Evolutionary conservation across 352 stramenopile species (phyloP).

Genomic region (Albugo laibachii): DNA sequence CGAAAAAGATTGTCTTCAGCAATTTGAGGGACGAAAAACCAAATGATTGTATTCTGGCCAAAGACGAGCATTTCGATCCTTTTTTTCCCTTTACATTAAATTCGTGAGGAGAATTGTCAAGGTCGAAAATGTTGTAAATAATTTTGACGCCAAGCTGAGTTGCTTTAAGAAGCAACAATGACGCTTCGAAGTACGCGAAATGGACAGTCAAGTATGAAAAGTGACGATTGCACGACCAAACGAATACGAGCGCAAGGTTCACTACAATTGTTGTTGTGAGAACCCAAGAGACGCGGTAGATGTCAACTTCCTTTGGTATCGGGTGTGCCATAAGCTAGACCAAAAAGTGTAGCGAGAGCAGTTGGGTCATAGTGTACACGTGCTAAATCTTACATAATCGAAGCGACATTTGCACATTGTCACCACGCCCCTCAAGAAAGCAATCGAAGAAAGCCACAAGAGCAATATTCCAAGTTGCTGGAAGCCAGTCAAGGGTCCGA

Average conservation of each 20-base stretch:
- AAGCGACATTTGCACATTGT: slow-evolving; percentile 40
- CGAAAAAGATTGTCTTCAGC: too few relatives aligned
- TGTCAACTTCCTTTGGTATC: slow-evolving; percentile 29
- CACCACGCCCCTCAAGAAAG: slow-evolving; percentile 36
- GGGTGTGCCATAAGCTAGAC: slow-evolving; percentile 28
- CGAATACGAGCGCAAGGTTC: slow-evolving; percentile 19
- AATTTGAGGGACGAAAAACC: too few relatives aligned
- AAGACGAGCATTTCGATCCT: slow-evolving; percentile 5
- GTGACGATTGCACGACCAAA: slow-evolving; percentile 9
- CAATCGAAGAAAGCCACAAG: slow-evolving; percentile 38
- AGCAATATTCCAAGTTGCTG: slow-evolving; percentile 26
- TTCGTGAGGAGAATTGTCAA: slow-evolving; percentile 1
- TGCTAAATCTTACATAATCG: slow-evolving; percentile 16
- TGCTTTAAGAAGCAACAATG: slow-evolving; percentile 38
- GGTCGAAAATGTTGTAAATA: slow-evolving; percentile 35
- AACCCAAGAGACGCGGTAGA: slow-evolving; percentile 30
- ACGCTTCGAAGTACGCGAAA: slow-evolving; percentile 57
- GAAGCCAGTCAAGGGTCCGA: slow-evolving; percentile 18
- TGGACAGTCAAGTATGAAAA: slow-evolving; percentile 36
- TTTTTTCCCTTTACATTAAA: slow-evolving; percentile 4
- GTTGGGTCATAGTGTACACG: too few relatives aligned
- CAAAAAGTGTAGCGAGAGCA: too few relatives aligned
- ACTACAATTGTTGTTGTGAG: slow-evolving; percentile 17
- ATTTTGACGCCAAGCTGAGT: slow-evolving; percentile 49
- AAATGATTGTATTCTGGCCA: too few relatives aligned